phyloP scores from a whole-genome alignment of 805 yeast species.

The Lachancea quebecensis region DNA sequence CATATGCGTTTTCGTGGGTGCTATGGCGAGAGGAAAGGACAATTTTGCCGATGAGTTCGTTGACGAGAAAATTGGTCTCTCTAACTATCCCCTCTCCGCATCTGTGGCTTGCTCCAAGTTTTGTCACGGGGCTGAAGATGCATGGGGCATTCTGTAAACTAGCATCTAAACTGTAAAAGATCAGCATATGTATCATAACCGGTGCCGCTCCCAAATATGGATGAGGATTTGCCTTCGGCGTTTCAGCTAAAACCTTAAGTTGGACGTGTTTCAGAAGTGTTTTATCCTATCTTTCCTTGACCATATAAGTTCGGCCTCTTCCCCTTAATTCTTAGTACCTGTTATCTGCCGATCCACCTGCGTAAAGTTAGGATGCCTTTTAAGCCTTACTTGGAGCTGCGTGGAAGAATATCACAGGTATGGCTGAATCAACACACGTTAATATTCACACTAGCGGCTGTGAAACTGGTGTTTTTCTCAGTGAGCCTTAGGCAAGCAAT shows the following conservation, averaged over 20 bases:
- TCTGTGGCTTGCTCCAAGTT: conserved; percentile 97
- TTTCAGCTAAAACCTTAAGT: background rate
- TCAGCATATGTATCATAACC: background rate
- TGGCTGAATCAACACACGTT: conserved; percentile 64
- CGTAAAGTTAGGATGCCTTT: background rate
- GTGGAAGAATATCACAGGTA: conserved; percentile 53
- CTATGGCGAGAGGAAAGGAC: conserved; percentile 98
- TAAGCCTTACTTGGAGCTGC: conserved; percentile 38
- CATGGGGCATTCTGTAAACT: conserved; percentile 66
- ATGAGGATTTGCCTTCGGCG: background rate
- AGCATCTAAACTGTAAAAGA: background rate
- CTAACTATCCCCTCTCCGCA: conserved; percentile 92
- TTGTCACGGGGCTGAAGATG: conserved; percentile 98
- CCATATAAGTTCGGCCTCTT: background rate
- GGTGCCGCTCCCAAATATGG: background rate
- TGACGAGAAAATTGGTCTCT: conserved; percentile 92
- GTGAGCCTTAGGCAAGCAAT: conserved; percentile 40
- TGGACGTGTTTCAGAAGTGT: background rate
- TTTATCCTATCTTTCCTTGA: background rate
- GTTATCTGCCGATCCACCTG: background rate
- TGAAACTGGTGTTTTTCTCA: conserved; percentile 57
- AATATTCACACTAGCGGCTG: conserved; percentile 43
- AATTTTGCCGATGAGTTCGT: conserved; percentile 95
- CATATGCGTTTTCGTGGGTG: conserved; percentile 96
- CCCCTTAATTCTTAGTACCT: too few relatives aligned